A percentile compares a stretch with the other conserved stretches of the same genome.
Conservation (phyloP, 2,329 filamentous ascomycete species). For the Fusarium mexicanum region DNA sequence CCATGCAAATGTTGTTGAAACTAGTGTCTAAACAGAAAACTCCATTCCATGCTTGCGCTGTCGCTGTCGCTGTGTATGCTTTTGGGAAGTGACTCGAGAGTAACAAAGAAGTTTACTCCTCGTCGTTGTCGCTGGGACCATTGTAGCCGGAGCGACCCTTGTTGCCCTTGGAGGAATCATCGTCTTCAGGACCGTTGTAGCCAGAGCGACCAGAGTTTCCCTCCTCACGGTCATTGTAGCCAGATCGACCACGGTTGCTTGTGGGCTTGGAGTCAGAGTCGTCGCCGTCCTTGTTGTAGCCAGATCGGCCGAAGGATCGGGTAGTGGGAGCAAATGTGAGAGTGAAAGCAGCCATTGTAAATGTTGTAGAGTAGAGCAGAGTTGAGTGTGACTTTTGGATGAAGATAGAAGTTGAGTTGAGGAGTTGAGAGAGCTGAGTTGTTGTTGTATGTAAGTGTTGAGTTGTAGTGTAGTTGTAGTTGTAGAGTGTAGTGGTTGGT, state of each 20-base stretch:
- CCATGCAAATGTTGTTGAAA: slow-evolving; percentile 23
- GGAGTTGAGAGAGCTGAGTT: not conserved
- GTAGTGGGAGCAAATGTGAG: slow-evolving; percentile 39
- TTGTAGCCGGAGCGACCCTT: slow-evolving; percentile 56
- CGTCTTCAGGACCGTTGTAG: slow-evolving; percentile 51
- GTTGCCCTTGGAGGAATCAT: slow-evolving; percentile 46
- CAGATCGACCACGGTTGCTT: slow-evolving; percentile 53
- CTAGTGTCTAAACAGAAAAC: slow-evolving; percentile 29
- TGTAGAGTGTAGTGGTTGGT: slow-evolving; percentile 18
- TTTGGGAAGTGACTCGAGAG: not conserved
- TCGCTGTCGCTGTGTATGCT: slow-evolving; percentile 9
- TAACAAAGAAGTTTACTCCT: slow-evolving; percentile 36
- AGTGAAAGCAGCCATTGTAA: slow-evolving; percentile 46
- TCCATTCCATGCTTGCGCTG: slow-evolving; percentile 35
- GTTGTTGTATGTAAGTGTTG: not conserved
- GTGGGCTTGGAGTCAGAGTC: slow-evolving; percentile 45
- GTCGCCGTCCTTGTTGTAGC: slow-evolving; percentile 43
- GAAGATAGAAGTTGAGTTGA: not conserved
- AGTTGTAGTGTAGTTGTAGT: not conserved
- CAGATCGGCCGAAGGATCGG: slow-evolving; percentile 38
- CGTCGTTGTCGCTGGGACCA: slow-evolving; percentile 49
- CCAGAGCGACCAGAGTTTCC: slow-evolving; percentile 53
- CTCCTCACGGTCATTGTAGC: slow-evolving; percentile 54
- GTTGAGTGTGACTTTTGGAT: not conserved
- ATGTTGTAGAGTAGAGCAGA: not conserved